Base-by-base conservation (phyloP, 164 flowering plant species). In the Brasenia schreberi region DNA sequence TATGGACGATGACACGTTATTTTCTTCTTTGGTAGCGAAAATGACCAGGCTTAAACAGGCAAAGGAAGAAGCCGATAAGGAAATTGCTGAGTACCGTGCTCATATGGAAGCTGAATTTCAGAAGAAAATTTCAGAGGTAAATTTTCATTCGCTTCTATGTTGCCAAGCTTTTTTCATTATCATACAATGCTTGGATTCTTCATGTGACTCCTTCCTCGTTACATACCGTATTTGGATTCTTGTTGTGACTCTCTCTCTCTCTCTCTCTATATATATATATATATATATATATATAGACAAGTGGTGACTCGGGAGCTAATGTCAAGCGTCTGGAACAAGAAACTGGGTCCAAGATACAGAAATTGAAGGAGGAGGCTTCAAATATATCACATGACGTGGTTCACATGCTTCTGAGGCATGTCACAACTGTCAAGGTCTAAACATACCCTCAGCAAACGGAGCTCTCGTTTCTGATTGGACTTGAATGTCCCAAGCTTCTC, bases 251-350 rank as follows among this genome's bases (percentile, higher is more conserved):
- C 10, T 5, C 56, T 49, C 56, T 42, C 42, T 42, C 42, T 62
- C 12, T 67, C 33, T 5, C 18, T 0, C 1, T n/a, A 43, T 19
- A 49, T 44, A 80, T 94, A 93, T 0, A 9, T n/a, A 43, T 19
- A 49, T 44, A 80, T 94, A 93, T 0, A 9, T n/a, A 43, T 19
- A 49, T 44, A 80, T 94, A 93, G 98, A 89, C 81, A 66, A 90
- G 92, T 66, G 98, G 98, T 62, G 95, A 87, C 77, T 85, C 98
- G 0, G 96, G 98, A 69, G 87, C 95, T 23, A 93, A 90, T 68
- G 89, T 84, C 63, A 93, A 90, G 82, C 85, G 96, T 59, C 97
- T 90, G 44, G 98, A 93, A 62, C 67, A 66, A 70, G 98, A 93
- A 76, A 93, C 98, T 1, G 84, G 75, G 3, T 76, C 14, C 10